Percentiles rank a stretch among this genome's conserved stretches.
Conservation (phyloP, 306 rosid genomes). For the Vachellia collinsii region DNA sequence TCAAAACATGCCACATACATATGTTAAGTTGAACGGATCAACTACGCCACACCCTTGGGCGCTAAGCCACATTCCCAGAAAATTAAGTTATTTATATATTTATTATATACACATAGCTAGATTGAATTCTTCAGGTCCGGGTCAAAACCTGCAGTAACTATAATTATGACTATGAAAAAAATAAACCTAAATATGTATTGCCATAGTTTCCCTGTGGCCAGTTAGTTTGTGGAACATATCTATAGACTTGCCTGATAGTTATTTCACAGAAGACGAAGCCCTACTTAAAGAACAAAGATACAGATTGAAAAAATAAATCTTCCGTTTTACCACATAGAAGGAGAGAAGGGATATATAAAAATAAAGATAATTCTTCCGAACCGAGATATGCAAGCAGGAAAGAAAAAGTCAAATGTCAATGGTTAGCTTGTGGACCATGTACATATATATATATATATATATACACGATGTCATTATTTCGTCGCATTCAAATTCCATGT, state of each 20-base stretch:
- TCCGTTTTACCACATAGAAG: not conserved
- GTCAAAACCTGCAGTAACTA: not conserved
- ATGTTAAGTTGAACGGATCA: constrained; percentile 31
- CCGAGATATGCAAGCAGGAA: not conserved
- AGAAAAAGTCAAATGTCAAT: not conserved
- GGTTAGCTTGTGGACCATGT: not conserved
- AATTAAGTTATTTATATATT: not conserved
- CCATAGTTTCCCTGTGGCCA: not conserved
- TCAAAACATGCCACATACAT: too few species aligned
- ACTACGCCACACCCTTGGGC: constrained; percentile 11
- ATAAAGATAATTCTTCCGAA: not conserved
- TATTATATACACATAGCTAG: not conserved
- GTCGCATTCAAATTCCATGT: not conserved
- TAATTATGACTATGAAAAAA: not conserved
- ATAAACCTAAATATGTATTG: not conserved
- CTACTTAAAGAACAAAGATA: not conserved
- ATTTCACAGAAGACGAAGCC: not conserved
- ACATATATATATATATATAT: too few species aligned
- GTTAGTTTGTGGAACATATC: not conserved
- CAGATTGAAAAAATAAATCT: not conserved
- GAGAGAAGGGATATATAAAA: not conserved
- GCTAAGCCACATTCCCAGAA: not conserved
- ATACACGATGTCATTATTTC: too few species aligned
- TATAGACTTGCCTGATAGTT: not conserved
- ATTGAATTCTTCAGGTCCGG: not conserved